Evolutionary conservation across 345 rosid species (phyloP).

Genomic region (Atalantia buxifolia): DNA sequence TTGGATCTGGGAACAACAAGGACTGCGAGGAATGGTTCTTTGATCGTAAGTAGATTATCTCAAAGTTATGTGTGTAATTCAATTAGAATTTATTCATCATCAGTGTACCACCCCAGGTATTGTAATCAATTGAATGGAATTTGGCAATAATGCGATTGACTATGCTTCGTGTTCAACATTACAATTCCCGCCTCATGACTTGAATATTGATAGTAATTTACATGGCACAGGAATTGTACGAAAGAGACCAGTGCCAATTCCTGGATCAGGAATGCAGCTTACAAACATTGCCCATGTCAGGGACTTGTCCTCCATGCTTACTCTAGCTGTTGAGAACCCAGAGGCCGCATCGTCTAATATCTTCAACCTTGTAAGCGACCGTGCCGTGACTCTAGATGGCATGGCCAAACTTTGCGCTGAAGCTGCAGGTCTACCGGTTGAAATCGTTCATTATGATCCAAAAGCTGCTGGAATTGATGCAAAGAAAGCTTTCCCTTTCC

Average conservation of each 20-base stretch:
- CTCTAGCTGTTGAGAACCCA: slow-evolving; percentile 67
- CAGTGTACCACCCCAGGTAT: neutral
- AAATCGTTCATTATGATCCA: slow-evolving; percentile 91
- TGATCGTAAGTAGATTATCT: slow-evolving; percentile 52
- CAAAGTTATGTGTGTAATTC: no score
- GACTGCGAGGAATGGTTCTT: slow-evolving; percentile 99
- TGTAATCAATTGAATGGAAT: no score
- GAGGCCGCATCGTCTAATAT: slow-evolving; percentile 64
- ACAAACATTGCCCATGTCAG: slow-evolving; percentile 78
- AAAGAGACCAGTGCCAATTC: slow-evolving; percentile 81
- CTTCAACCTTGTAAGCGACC: slow-evolving; percentile 87
- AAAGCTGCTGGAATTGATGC: slow-evolving; percentile 76
- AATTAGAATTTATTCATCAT: neutral
- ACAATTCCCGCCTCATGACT: neutral
- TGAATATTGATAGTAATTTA: neutral
- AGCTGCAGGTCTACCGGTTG: slow-evolving; percentile 69
- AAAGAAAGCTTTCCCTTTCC: slow-evolving; percentile 92
- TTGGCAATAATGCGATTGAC: neutral
- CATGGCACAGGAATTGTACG: slow-evolving; percentile 69
- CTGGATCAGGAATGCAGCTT: slow-evolving; percentile 92
- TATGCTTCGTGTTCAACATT: neutral
- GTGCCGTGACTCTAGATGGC: slow-evolving; percentile 90
- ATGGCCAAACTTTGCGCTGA: slow-evolving; percentile 92
- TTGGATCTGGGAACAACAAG: slow-evolving; percentile 97
- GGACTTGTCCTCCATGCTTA: slow-evolving; percentile 90